phyloP scores from a whole-genome alignment of 1,284 basidiomycete species.

The Bondarzewia mesenterica region DNA sequence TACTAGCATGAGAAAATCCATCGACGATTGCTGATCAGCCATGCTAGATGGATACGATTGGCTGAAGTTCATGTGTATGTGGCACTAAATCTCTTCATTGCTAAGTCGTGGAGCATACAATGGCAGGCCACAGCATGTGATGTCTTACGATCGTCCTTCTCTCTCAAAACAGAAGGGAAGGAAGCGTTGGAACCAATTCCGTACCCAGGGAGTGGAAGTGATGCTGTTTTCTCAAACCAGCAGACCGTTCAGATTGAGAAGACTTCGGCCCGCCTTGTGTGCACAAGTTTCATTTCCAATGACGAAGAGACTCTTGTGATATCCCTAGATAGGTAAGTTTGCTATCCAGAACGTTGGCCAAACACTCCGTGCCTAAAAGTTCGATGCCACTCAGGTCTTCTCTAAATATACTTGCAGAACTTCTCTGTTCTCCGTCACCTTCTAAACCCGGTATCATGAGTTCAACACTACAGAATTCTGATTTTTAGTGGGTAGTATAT shows the following conservation, averaged over 20 bases:
- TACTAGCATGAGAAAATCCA: neutral
- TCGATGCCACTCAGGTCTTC: slow-evolving; percentile 7
- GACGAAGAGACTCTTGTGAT: slow-evolving; percentile 6
- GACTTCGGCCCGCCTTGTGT: neutral
- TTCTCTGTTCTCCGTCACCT: slow-evolving; percentile 9
- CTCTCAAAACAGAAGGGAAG: neutral
- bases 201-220: neutral
- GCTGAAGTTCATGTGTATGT: neutral
- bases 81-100: neutral
- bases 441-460: slow-evolving; percentile 7
- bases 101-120: neutral
- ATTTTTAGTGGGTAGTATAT: slow-evolving; percentile 11
- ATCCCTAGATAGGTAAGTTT: slow-evolving; percentile 10
- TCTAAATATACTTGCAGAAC: slow-evolving; percentile 8
- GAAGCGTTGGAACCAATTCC: neutral
- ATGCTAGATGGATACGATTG: neutral
- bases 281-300: slow-evolving; percentile 1
- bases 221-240: neutral
- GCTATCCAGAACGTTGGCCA: slow-evolving; percentile 4
- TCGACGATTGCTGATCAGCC: neutral
- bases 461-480: slow-evolving; percentile 3
- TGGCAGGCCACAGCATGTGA: neutral
- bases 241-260: neutral
- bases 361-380: slow-evolving; percentile 14
- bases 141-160: neutral